phyloP scores from a whole-genome alignment of 345 rosid genomes.

The Ceriops decandra region DNA sequence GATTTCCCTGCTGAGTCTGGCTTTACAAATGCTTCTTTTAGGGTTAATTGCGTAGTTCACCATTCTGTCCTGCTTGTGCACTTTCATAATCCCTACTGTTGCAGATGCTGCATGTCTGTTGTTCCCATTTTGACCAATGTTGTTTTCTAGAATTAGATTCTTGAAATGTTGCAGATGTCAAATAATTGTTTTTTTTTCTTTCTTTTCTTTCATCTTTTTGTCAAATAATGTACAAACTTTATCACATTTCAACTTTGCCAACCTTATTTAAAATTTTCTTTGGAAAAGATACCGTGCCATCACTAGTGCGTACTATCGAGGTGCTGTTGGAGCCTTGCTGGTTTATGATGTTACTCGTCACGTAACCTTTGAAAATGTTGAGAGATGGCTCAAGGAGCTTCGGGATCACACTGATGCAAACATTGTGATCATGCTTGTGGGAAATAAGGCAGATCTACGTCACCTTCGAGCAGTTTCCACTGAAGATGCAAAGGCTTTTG shows the following conservation, averaged over 20 bases:
- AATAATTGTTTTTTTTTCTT: not conserved
- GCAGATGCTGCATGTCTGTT: too few relatives aligned
- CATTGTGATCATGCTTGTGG: constrained; percentile 35
- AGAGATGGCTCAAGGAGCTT: constrained; percentile 34
- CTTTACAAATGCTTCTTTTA: too few relatives aligned
- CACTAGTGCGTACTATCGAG: constrained; percentile 33
- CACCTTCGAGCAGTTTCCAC: constrained; percentile 28
- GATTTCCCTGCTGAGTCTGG: too few relatives aligned
- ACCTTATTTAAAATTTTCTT: not conserved
- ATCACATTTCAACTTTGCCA: not conserved
- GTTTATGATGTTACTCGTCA: constrained; percentile 33
- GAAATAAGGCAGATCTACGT: constrained; percentile 33
- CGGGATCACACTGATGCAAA: constrained; percentile 33
- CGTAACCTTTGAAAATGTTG: constrained; percentile 31
- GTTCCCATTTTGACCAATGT: too few relatives aligned
- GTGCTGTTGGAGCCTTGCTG: constrained; percentile 33
- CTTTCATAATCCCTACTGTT: too few relatives aligned
- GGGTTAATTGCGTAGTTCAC: too few relatives aligned
- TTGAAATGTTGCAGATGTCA: too few relatives aligned
- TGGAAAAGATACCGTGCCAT: constrained; percentile 27
- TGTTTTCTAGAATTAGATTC: too few relatives aligned
- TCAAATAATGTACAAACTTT: not conserved
- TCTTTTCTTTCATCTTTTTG: too few relatives aligned
- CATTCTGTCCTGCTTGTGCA: too few relatives aligned
- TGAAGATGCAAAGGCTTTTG: constrained; percentile 24